These are phyloP conservation scores for Aureobasidium sp. DNA, from an alignment of 2,329 filamentous ascomycete species.

Conservation along the genomic window DNA sequence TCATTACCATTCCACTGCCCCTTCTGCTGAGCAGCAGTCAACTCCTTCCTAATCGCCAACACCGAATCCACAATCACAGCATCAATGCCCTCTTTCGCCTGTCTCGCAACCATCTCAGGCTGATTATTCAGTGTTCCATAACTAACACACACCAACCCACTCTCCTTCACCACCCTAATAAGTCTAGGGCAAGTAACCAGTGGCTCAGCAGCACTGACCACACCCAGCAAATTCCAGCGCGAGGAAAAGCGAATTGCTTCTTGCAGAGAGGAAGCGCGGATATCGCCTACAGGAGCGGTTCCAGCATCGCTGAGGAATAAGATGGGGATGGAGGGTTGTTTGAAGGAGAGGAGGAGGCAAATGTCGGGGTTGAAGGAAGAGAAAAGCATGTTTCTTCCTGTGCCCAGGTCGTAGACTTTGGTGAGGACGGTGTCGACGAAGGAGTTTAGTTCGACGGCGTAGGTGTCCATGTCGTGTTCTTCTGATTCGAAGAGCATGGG, in stretches of 20 bases:
- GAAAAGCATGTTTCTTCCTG: conserved; percentile 87
- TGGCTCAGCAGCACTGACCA: conserved; percentile 82
- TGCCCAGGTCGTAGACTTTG: conserved; percentile 80
- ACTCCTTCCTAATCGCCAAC: conserved; percentile 80
- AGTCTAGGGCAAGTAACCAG: conserved; percentile 82
- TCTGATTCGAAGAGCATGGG: conserved; percentile 95
- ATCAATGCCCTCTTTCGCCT: conserved; percentile 93
- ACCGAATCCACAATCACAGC: conserved; percentile 97
- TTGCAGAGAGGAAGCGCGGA: conserved; percentile 82
- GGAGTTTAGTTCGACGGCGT: conserved; percentile 89
- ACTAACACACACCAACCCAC: conserved; percentile 84
- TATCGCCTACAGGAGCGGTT: conserved; percentile 70
- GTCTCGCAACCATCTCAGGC: conserved; percentile 71
- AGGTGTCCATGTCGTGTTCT: conserved; percentile 93
- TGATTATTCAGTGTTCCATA: conserved; percentile 93
- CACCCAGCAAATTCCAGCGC: conserved; percentile 87
- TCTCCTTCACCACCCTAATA: conserved; percentile 89
- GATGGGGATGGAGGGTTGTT: conserved; percentile 93
- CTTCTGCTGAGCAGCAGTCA: conserved; percentile 44
- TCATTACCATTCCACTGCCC: too few species aligned
- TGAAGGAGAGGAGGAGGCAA: conserved; percentile 87
- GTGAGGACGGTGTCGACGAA: conserved; percentile 90
- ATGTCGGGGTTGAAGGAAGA: conserved; percentile 97
- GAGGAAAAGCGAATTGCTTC: conserved; percentile 92
- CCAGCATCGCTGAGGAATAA: conserved; percentile 91